Evolutionary conservation across 768 basidiomycete genomes (phyloP).

Genomic region (Pulveroboletus sp.): DNA sequence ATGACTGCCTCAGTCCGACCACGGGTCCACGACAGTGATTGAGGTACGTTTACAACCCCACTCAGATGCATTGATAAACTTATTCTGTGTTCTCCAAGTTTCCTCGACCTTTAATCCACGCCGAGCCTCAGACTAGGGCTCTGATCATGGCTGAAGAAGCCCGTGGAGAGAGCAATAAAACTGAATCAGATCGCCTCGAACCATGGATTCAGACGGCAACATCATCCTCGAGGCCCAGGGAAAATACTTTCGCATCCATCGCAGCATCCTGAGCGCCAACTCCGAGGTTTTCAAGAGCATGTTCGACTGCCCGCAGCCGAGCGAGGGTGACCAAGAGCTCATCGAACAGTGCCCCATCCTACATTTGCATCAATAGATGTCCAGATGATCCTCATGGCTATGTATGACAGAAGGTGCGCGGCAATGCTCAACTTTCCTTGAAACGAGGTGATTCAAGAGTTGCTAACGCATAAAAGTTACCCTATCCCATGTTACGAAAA

Average conservation of each 20-base stretch:
- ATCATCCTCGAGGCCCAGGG: slow-evolving; percentile 25
- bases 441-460: no score
- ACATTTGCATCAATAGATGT: slow-evolving; percentile 14
- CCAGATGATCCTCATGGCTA: slow-evolving; percentile 14
- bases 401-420: slow-evolving; percentile 13
- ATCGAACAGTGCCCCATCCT: slow-evolving; percentile 23
- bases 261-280: slow-evolving; percentile 23
- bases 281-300: slow-evolving; percentile 31
- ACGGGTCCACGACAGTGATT: no score
- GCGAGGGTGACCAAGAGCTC: background rate
- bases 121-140: no score
- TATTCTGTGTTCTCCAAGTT: no score
- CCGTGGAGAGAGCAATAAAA: no score
- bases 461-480: slow-evolving; percentile 1
- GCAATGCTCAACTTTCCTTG: no score
- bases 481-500: background rate
- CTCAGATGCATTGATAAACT: no score
- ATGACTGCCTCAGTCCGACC: no score
- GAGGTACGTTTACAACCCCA: no score
- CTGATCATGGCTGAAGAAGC: no score
- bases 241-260: slow-evolving; percentile 32
- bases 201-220: slow-evolving; percentile 23
- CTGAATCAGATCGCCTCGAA: background rate
- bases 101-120: no score
- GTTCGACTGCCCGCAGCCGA: slow-evolving; percentile 15